These are phyloP conservation scores for Arthrobotrys sphaeroides DNA, from an alignment of 2,329 filamentous ascomycete species.

Conservation along the genomic window DNA sequence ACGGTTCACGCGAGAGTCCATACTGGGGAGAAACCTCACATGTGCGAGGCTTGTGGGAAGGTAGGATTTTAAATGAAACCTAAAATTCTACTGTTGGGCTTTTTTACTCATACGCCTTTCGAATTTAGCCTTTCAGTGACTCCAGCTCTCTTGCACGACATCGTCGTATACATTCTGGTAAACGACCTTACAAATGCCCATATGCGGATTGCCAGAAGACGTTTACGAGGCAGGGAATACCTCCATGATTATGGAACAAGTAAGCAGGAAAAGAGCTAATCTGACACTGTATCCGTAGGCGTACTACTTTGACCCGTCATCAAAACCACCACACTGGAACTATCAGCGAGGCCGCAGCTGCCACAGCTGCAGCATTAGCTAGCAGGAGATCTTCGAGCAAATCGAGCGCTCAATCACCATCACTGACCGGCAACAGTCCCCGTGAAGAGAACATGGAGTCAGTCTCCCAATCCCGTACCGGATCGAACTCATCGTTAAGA, in stretches of 20 bases:
- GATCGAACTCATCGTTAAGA: constrained; percentile 54
- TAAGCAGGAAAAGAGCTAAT: no score
- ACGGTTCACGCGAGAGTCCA: constrained; percentile 96
- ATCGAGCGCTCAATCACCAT: constrained; percentile 62
- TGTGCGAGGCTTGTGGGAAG: constrained; percentile 96
- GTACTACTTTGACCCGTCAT: constrained; percentile 92
- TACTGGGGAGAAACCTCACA: constrained; percentile 97
- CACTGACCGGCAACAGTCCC: constrained; percentile 57
- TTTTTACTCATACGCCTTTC: background rate
- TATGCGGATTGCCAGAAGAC: constrained; percentile 98
- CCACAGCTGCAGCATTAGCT: constrained; percentile 85
- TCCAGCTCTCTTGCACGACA: constrained; percentile 93
- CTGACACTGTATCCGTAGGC: constrained; percentile 64
- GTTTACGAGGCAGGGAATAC: constrained; percentile 70
- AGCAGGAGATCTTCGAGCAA: constrained; percentile 51
- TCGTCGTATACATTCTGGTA: constrained; percentile 92
- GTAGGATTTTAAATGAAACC: constrained; percentile 64
- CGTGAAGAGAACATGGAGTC: constrained; percentile 58
- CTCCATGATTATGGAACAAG: no score
- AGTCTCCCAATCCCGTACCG: constrained; percentile 54
- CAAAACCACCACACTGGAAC: constrained; percentile 96
- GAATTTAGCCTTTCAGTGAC: constrained; percentile 87
- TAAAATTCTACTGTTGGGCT: background rate
- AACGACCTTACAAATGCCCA: constrained; percentile 95
- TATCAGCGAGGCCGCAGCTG: constrained; percentile 88